Percentiles rank a stretch among this genome's conserved stretches.
phyloP scores from a whole-genome alignment of 352 stramenopile species.

The Globisporangium lucens region DNA sequence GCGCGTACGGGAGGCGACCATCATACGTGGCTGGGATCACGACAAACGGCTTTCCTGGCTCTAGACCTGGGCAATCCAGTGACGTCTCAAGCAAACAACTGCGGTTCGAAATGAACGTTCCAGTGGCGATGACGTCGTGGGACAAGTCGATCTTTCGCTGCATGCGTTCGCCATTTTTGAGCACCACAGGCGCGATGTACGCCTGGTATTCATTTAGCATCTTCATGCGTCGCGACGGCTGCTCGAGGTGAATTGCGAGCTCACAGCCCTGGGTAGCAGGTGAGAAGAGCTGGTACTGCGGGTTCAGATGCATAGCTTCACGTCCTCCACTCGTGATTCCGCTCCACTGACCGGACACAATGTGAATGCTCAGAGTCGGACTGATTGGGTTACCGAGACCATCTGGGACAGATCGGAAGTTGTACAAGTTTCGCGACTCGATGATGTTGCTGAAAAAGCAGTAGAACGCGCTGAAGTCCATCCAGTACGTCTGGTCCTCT shows the following conservation, averaged over 20 bases:
- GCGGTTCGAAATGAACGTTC: constrained; percentile 85
- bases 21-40: constrained; percentile 72
- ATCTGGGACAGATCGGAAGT: constrained; percentile 66
- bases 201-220: constrained; percentile 73
- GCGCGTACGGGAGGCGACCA: constrained; percentile 43
- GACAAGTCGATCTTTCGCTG: constrained; percentile 82
- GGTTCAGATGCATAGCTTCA: constrained; percentile 82
- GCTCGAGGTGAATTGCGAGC: constrained; percentile 62
- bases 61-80: constrained; percentile 30
- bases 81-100: constrained; percentile 61
- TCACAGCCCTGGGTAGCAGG: constrained; percentile 49
- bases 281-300: constrained; percentile 81
- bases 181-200: constrained; percentile 77
- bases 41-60: constrained; percentile 48
- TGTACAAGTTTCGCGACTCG: constrained; percentile 82
- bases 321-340: constrained; percentile 73
- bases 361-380: constrained; percentile 67
- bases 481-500: constrained; percentile 79
- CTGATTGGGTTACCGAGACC: constrained; percentile 52
- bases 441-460: constrained; percentile 76
- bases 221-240: constrained; percentile 70
- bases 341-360: constrained; percentile 77
- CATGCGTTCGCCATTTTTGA: constrained; percentile 61
- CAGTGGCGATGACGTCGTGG: constrained; percentile 70
- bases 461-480: constrained; percentile 78